Evolutionary conservation across 1,284 basidiomycete species (phyloP), one percentile per base, ranked within the genome.

Genomic region (Porodaedalea pini): DNA sequence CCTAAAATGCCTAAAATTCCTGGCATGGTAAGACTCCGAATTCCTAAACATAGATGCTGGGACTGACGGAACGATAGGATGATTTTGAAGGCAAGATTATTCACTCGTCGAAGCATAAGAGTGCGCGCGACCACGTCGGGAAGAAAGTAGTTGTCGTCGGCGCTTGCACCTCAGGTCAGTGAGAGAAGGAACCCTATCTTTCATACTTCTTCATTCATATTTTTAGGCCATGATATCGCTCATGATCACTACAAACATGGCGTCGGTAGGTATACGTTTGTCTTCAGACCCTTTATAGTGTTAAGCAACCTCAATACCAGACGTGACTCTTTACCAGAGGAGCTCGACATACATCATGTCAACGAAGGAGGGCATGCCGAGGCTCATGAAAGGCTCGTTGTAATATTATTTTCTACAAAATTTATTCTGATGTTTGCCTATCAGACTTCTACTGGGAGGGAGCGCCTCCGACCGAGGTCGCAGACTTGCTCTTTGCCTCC

Each of bases 261-360:
- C 34, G 72, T 75, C 15, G 75, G 78, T 70, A 62, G 47, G 71
- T 51, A 19, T 13, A 13, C 13, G 19, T 11, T 3, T 17, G 21
- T 39, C 47, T 41, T 41, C 11, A 10, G 25, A 17, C 29, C 4
- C n/a, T 52, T 17, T 43, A 5, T n/a, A n/a, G 11, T 5, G 15
- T 36, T 19, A n/a, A 7, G 2, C 11, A 3, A 31, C 17, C 2
- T 3, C 13, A 19, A 23, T 29, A 13, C 11, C 10, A 80, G 79
- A 80, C 48, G 76, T 83, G 3, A 85, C 83, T 2, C 80, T 87
- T 72, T 78, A 79, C 59, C 86, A 88, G 68, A 75, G 86, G 25
- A 75, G 75, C 31, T 76, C 80, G 2, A 87, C 82, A 7, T 86
- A 83, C 66, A 70, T 88, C 62, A 82, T 87, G 78, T 75, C 66